Conservation (phyloP, 495 filamentous ascomycete genomes). For the Daldinia vernicosa region DNA sequence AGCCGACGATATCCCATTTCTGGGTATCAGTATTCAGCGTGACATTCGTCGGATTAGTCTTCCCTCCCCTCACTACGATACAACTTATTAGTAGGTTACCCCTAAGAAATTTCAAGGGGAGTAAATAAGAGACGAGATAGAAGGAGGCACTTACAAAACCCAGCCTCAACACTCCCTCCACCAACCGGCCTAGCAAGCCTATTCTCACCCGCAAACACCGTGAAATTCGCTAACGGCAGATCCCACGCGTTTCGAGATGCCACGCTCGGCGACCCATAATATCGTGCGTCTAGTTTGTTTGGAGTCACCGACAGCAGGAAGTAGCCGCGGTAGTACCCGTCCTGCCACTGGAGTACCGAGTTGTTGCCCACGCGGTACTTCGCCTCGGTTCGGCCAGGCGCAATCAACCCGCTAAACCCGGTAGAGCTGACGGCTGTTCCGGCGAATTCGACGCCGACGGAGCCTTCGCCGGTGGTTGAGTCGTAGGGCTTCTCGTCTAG, state of each 20-base stretch:
- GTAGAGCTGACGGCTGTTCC: constrained; percentile 67
- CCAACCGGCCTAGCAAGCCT: constrained; percentile 58
- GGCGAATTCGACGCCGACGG: constrained; percentile 73
- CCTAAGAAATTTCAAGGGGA: neutral
- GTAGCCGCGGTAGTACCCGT: constrained; percentile 72
- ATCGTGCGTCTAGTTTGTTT: constrained; percentile 38
- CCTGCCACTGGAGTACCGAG: constrained; percentile 71
- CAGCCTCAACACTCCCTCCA: constrained; percentile 60
- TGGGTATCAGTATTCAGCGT: constrained; percentile 59
- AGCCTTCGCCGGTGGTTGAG: constrained; percentile 61
- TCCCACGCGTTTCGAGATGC: constrained; percentile 61
- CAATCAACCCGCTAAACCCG: constrained; percentile 59
- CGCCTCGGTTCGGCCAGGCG: constrained; percentile 51
- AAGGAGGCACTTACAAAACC: constrained; percentile 38
- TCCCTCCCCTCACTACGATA: constrained; percentile 54
- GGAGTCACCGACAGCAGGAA: constrained; percentile 51
- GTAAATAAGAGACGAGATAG: neutral
- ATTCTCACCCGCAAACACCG: constrained; percentile 64
- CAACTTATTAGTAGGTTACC: neutral
- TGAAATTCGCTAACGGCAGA: constrained; percentile 69
- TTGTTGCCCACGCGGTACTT: constrained; percentile 60
- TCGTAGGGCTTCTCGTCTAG: constrained; percentile 65
- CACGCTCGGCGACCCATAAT: constrained; percentile 56
- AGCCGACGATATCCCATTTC: constrained; percentile 46
- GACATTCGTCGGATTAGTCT: constrained; percentile 57